phyloP scores from a whole-genome alignment of 2,329 filamentous ascomycete genomes.

The Trichoderma sp. region DNA sequence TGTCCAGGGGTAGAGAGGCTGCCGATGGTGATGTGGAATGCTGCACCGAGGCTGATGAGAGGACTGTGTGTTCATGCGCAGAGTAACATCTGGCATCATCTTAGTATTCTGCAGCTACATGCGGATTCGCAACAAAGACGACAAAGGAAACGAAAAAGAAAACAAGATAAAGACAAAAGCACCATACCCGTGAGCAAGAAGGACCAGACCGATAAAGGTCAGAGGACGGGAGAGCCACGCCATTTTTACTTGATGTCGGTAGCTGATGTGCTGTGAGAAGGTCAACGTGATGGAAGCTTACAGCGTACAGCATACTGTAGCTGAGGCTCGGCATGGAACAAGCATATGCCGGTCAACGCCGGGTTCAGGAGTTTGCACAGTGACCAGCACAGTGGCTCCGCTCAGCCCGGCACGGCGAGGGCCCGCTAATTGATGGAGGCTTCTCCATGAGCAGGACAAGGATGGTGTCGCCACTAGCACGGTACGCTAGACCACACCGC shows the following conservation, averaged over 20 bases:
- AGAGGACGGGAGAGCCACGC: slow-evolving; percentile 14
- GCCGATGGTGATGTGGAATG: slow-evolving; percentile 41
- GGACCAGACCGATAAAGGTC: slow-evolving; percentile 11
- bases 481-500: not conserved
- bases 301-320: not conserved
- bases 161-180: not conserved
- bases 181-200: slow-evolving; percentile 14
- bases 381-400: not conserved
- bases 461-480: not conserved
- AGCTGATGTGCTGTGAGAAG: not conserved
- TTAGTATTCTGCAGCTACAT: not conserved
- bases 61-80: slow-evolving; percentile 82
- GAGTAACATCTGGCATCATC: slow-evolving; percentile 75
- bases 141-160: not conserved
- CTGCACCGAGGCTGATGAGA: slow-evolving; percentile 56
- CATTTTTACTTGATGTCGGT: not conserved
- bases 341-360: not conserved
- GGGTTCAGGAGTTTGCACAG: not conserved
- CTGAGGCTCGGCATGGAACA: slow-evolving; percentile 1
- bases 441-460: not conserved
- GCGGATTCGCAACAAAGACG: not conserved
- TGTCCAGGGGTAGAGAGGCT: slow-evolving; percentile 71
- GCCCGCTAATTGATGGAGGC: not conserved
- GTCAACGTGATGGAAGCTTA: too few relatives aligned
- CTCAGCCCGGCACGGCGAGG: not conserved